Percentiles rank a stretch among this genome's conserved stretches.
Evolutionary conservation across 129 eudicot species (phyloP).

Genomic region (Deinandra increscens): DNA sequence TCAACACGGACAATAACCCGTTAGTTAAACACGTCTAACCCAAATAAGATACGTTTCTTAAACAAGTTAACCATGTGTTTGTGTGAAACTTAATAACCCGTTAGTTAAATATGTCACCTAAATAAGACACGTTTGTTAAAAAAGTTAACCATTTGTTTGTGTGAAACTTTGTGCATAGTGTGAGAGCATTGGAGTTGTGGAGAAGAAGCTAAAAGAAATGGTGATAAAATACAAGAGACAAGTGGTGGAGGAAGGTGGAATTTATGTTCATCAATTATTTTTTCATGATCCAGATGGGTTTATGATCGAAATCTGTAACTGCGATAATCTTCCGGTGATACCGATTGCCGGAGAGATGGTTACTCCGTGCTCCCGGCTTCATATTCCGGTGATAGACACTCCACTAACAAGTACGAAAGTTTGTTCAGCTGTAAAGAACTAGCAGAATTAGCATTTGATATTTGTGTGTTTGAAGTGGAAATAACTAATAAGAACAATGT

Average conservation of each 20-base stretch:
- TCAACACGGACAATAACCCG: too few relatives aligned
- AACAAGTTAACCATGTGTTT: too few relatives aligned
- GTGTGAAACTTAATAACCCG: too few relatives aligned
- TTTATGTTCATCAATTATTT: conserved; percentile 76
- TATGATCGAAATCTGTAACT: conserved; percentile 92
- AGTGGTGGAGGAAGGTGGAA: conserved; percentile 78
- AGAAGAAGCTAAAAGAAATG: conserved; percentile 83
- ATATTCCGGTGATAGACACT: not conserved
- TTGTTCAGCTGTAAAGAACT: conserved; percentile 9
- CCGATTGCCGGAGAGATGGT: conserved; percentile 76
- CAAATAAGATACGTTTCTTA: too few relatives aligned
- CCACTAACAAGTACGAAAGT: conserved; percentile 3
- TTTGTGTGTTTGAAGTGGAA: conserved; percentile 10
- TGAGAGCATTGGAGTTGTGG: conserved; percentile 88
- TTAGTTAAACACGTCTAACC: too few relatives aligned
- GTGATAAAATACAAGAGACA: conserved; percentile 55
- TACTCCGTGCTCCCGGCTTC: conserved; percentile 53
- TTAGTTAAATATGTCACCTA: too few relatives aligned
- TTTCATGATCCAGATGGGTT: conserved; percentile 96
- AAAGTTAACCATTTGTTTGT: too few relatives aligned
- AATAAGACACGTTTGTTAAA: too few relatives aligned
- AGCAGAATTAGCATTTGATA: not conserved
- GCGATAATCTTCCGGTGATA: conserved; percentile 75
- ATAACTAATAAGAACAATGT: not conserved
- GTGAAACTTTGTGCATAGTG: conserved; percentile 43